Conservation (phyloP, 495 filamentous ascomycete genomes). For the Sordaria brevicollis region DNA sequence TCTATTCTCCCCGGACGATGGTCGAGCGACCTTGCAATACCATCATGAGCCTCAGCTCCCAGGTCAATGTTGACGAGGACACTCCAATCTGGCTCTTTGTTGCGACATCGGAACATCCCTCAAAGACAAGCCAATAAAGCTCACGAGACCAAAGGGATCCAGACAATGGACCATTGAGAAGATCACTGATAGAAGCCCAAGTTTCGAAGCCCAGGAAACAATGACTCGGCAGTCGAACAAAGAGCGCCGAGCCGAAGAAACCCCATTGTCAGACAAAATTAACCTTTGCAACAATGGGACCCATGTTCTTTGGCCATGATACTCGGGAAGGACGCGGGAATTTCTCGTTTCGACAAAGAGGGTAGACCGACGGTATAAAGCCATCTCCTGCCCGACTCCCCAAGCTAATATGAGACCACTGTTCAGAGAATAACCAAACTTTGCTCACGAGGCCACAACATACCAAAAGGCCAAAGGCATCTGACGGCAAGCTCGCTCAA, state of each 20-base stretch:
- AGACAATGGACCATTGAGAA: not conserved
- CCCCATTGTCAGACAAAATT: not conserved
- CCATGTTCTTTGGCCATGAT: not conserved
- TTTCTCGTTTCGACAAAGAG: not conserved
- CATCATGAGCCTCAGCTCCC: not conserved
- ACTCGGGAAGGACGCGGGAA: not conserved
- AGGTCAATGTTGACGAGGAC: not conserved
- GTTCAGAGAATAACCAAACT: not conserved
- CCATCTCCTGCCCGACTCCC: not conserved
- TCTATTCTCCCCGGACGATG: too few species aligned
- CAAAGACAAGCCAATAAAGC: not conserved
- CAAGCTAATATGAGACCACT: not conserved
- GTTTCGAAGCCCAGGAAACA: not conserved
- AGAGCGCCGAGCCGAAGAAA: not conserved
- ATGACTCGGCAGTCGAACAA: not conserved
- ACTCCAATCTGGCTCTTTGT: not conserved
- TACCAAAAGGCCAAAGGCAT: too few species aligned
- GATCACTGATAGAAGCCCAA: not conserved
- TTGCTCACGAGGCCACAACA: too few species aligned
- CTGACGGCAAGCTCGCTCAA: too few species aligned
- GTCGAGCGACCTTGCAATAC: not conserved
- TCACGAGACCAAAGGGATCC: not conserved
- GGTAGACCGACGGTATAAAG: not conserved
- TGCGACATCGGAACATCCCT: not conserved
- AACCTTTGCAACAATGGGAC: not conserved